Evolutionary conservation across 306 rosid genomes (phyloP).

Genomic region (Castanopsis chinensis): DNA sequence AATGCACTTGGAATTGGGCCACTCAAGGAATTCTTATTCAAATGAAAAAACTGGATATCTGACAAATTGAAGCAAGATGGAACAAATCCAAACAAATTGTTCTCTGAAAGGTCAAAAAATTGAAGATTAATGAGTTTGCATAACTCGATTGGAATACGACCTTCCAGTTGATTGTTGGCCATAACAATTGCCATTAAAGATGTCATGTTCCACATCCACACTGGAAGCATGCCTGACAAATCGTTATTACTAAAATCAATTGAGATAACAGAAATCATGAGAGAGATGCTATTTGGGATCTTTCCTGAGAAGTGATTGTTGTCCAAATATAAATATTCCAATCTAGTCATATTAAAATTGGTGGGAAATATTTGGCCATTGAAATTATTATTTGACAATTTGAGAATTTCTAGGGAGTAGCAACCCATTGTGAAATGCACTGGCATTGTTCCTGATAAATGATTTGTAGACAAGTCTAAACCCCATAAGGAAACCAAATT

Average conservation of each 20-base stretch:
- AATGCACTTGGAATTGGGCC: background rate
- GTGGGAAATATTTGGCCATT: background rate
- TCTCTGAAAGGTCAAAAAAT: background rate
- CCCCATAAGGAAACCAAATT: rapidly evolving
- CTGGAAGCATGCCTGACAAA: no score
- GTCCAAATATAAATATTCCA: background rate
- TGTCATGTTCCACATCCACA: no score
- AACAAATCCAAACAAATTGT: background rate
- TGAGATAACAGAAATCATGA: no score
- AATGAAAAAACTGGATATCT: rapidly evolving
- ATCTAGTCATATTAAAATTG: background rate
- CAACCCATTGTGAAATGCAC: background rate
- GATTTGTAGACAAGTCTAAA: background rate
- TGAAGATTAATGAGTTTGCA: background rate
- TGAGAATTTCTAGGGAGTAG: rapidly evolving
- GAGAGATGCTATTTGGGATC: background rate
- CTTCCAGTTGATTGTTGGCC: background rate
- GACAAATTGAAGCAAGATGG: no score
- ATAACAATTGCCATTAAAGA: background rate
- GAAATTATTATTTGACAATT: background rate
- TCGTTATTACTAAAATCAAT: no score
- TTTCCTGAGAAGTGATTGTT: background rate
- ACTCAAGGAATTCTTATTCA: no score
- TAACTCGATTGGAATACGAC: background rate
- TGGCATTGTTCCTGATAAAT: background rate